Evolutionary conservation across 495 filamentous ascomycete species (phyloP), one percentile per base, ranked within the genome.

Genomic region (Achaetomiella virescens): DNA sequence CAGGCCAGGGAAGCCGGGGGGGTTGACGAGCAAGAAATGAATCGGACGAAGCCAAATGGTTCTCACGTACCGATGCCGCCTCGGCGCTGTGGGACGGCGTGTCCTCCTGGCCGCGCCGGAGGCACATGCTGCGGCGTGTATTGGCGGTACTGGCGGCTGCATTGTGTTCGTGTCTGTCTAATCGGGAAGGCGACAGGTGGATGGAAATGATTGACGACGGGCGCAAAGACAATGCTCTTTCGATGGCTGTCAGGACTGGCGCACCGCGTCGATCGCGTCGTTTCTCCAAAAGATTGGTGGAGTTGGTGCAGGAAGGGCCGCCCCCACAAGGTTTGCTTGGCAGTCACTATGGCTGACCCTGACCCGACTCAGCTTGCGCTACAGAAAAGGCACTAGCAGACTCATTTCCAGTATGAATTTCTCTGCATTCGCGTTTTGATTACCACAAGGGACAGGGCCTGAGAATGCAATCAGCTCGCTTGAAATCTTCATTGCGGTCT

Each of bases 31-130:
- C 21, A 2, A 29, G 27, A 25, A 21, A 36, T 17, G 18, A 51
- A 49, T 58, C 44, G 40, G 42, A 56, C 41, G 54, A 60, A 44
- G 48, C 52, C 47, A 36, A 57, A 9, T 48, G 35, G 20, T 48
- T 59, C 61, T 35, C 40, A 73, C 72, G 61, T 71, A 78, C 75
- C 75, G 65, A 78, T 78, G 58, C 76, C 73, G 59, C 75, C 69
- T 57, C 69, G 71, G 47, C 70, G 67, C 62, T 75, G 75, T 63
- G 69, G 69, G 51, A 70, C 69, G 54, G 66, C 64, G 15, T 63
- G 62, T 52, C 54, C 60, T 51, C 54, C 66, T 42, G 58, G 37
- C 61, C 61, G 37, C 61, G 61, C 51, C 55, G 61, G 58, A 38
- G 61, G 59, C 35, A 50, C 67, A 59, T 75, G 72, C 57, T 71